phyloP scores from a whole-genome alignment of 768 basidiomycete genomes.

The Kwoniella botswanensis region DNA sequence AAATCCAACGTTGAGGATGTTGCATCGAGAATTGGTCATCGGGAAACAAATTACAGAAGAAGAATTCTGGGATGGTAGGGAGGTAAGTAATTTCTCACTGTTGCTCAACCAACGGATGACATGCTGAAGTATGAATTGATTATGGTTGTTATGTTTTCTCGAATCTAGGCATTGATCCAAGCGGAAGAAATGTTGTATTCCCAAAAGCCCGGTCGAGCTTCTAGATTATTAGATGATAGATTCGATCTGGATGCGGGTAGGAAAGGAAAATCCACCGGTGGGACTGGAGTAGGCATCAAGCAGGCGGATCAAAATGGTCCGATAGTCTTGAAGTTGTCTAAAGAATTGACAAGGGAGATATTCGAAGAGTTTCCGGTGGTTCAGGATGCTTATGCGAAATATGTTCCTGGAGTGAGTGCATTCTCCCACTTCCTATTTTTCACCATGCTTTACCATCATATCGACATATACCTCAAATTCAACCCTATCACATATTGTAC shows the following conservation, averaged over 20 bases:
- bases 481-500: no score
- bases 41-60: constrained; percentile 72
- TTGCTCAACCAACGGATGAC: no score
- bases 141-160: no score
- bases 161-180: constrained; percentile 48
- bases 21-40: constrained; percentile 88
- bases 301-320: constrained; percentile 73
- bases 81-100: no score
- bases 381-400: constrained; percentile 86
- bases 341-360: constrained; percentile 84
- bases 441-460: no score
- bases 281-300: constrained; percentile 62
- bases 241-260: constrained; percentile 73
- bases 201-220: constrained; percentile 55
- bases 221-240: constrained; percentile 57
- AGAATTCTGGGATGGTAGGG: constrained; percentile 97
- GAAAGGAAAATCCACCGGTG: constrained; percentile 74
- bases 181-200: constrained; percentile 51
- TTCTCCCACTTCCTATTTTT: constrained; percentile 4
- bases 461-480: no score
- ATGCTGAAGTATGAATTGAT: no score
- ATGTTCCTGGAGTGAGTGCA: constrained; percentile 74
- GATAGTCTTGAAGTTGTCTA: constrained; percentile 45
- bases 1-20: constrained; percentile 74
- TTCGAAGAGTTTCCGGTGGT: constrained; percentile 98